phyloP scores from a whole-genome alignment of 1,284 basidiomycete genomes.

The Sanghuangporus sanghuang region DNA sequence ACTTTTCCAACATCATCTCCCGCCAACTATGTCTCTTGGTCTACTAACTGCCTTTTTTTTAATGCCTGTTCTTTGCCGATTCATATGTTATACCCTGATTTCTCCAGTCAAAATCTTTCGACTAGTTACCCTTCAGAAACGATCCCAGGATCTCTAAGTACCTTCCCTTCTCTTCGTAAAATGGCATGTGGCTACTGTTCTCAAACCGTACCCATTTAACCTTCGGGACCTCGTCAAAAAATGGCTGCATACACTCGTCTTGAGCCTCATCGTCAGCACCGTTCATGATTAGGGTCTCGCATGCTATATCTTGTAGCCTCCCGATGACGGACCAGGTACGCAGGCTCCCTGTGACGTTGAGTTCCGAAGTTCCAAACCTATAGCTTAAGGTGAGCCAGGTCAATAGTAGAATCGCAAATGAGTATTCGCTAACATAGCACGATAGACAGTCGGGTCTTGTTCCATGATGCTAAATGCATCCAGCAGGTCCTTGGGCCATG shows the following conservation, averaged over 20 bases:
- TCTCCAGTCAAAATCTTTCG: too few relatives aligned
- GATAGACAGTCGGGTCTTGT: conserved; percentile 24
- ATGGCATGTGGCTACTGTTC: conserved; percentile 27
- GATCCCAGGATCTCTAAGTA: neutral
- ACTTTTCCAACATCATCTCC: too few relatives aligned
- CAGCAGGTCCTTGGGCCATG: conserved; percentile 23
- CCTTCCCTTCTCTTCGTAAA: conserved; percentile 27
- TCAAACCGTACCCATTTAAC: conserved; percentile 30
- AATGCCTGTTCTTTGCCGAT: too few relatives aligned
- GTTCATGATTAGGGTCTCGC: conserved; percentile 31
- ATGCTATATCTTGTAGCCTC: conserved; percentile 28
- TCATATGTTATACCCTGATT: too few relatives aligned
- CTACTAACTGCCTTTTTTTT: too few relatives aligned
- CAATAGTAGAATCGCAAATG: too few relatives aligned
- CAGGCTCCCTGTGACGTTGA: conserved; percentile 27
- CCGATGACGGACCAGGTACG: conserved; percentile 29
- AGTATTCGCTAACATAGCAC: conserved; percentile 21
- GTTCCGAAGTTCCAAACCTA: conserved; percentile 30
- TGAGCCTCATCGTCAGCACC: conserved; percentile 30
- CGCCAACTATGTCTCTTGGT: too few relatives aligned
- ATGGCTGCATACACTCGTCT: conserved; percentile 25
- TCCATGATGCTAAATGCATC: conserved; percentile 22
- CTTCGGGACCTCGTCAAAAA: conserved; percentile 27
- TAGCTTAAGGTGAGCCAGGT: neutral
- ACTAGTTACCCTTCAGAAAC: neutral